Base-by-base conservation (phyloP, 2,329 filamentous ascomycete species). In the Exophiala oligosperma region DNA sequence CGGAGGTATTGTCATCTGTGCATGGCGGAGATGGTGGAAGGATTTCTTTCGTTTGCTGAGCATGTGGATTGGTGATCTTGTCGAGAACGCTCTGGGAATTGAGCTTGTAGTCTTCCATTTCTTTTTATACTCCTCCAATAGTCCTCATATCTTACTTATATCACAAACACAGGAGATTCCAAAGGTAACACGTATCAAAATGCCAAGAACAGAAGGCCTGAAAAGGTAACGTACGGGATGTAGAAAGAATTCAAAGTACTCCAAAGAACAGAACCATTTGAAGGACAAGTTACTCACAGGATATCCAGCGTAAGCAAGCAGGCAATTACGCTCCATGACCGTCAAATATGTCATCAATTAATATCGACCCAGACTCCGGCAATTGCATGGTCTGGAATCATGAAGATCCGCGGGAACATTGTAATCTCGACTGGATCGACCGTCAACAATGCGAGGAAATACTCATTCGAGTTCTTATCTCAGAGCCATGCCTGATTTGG, bases 21-120 rank as follows among this genome's bases (percentile, higher is more conserved):
- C 56, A 49, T 12, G 66, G 64, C 2, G 66, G 66, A 23, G 64
- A 64, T 11, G 66, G 66, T 38, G 63, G 64, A 38, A 65, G 46
- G 12, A 44, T 37, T 11, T 60, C 61, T 41, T 55, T 44, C 17
- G 57, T 32, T 38, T 57, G 46, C 29, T 57, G 56, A 37, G 28
- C 43, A 9, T 59, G 46, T 41, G 55, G n/a, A 17, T 38, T 50
- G 41, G 61, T 53, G 24, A 56, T 57, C 37, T 54, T 38, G 17
- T 59, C 50, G 12, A 57, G 57, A n/a, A 56, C 40, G 26, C 35
- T 51, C 35, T 61, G 52, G n/a, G 50, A 54, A 35, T 61, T 44
- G 24, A 49, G 51, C 17, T 57, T 59, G 7, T 48, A 49, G 40
- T 60, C 53, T 54, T 61, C 58, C 63, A 65, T 63, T 35, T 35